Evolutionary conservation across 495 filamentous ascomycete species (phyloP).

Genomic region (Hypoxylon lenormandii): DNA sequence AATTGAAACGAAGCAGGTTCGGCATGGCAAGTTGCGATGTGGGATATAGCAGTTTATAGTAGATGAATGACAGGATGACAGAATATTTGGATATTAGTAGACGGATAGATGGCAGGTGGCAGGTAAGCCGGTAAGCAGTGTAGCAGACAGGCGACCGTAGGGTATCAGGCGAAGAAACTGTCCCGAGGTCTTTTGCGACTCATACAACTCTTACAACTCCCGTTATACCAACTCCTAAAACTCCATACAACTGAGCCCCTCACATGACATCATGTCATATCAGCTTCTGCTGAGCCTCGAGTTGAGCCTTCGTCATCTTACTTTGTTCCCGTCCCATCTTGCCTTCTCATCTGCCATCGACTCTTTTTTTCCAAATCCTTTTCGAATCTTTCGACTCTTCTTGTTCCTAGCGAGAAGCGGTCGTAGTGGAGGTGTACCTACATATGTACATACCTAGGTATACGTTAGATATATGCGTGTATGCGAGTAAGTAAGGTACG

Average conservation of each 20-base stretch:
- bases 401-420: not conserved
- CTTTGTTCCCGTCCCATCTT: not conserved
- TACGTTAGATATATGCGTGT: not conserved
- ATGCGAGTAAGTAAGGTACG: not conserved
- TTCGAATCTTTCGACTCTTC: not conserved
- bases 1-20: slow-evolving; percentile 28
- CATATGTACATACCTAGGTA: not conserved
- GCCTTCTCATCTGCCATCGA: not conserved
- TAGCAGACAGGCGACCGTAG: slow-evolving; percentile 2
- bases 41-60: not conserved
- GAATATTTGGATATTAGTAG: not conserved
- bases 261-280: slow-evolving; percentile 6
- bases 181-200: slow-evolving; percentile 18
- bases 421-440: slow-evolving; percentile 2
- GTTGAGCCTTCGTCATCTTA: not conserved
- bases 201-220: slow-evolving; percentile 15
- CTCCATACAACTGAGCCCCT: slow-evolving; percentile 6
- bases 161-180: slow-evolving; percentile 33
- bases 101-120: not conserved
- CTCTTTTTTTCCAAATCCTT: not conserved
- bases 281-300: slow-evolving; percentile 3
- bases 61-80: not conserved
- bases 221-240: not conserved
- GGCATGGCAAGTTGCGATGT: not conserved
- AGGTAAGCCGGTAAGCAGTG: not conserved